A percentile compares a stretch with the other conserved stretches of the same genome.
These are phyloP conservation scores for Dictyostelium firmibasis DNA, from an alignment of 78 protist species.

Conservation along the genomic window DNA sequence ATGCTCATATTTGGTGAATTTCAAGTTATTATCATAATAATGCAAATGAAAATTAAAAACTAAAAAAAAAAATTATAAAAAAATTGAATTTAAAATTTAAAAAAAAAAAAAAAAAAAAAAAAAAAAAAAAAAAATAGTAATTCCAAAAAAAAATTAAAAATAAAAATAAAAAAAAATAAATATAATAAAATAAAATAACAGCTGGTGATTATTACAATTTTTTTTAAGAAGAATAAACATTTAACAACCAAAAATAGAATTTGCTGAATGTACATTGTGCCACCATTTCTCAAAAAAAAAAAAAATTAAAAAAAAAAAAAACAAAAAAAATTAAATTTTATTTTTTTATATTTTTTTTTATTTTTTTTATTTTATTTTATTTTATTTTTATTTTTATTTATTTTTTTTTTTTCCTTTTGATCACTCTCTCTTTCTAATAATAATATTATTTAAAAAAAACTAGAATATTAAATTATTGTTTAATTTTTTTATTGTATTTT, in stretches of 20 bases:
- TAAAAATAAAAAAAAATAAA: background rate
- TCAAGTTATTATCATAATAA: background rate
- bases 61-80: background rate
- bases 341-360: too few relatives aligned
- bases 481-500: background rate
- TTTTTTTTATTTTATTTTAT: too few relatives aligned
- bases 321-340: background rate
- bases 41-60: too few relatives aligned
- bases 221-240: background rate
- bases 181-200: too few relatives aligned
- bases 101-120: background rate
- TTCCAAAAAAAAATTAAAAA: background rate
- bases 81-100: background rate
- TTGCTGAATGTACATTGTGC: background rate
- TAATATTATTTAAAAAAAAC: background rate
- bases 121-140: too few relatives aligned
- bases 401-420: background rate
- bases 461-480: background rate
- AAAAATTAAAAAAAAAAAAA: background rate
- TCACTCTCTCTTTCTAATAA: background rate
- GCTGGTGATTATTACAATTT: too few relatives aligned
- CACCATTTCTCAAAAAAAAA: background rate
- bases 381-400: too few relatives aligned
- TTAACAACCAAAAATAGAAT: background rate
- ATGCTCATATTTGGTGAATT: background rate